These are phyloP conservation scores for Penicillium hesseltinei DNA, from an alignment of 2,329 filamentous ascomycete species.

Conservation along the genomic window DNA sequence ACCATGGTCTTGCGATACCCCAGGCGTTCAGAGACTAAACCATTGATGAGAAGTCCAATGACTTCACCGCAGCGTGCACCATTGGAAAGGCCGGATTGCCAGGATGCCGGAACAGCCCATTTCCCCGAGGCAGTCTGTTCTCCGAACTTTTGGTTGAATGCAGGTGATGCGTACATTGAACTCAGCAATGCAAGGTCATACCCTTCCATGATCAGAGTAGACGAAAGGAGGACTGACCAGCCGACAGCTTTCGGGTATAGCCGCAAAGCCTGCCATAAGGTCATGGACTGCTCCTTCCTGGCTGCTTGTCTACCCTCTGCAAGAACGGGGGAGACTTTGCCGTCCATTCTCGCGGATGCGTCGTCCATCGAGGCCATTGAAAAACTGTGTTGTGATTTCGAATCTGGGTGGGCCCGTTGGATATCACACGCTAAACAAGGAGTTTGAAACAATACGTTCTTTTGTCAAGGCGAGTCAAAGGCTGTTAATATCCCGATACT, in stretches of 20 bases:
- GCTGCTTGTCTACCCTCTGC: conserved; percentile 30
- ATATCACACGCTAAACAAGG: neutral
- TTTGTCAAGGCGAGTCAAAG: neutral
- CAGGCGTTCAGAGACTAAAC: conserved; percentile 29
- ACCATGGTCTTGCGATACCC: conserved; percentile 32
- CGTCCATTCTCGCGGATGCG: neutral
- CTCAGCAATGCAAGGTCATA: conserved; percentile 40
- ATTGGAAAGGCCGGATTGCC: conserved; percentile 33
- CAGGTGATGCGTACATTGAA: conserved; percentile 33
- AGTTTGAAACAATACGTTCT: neutral
- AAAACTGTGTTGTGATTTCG: neutral
- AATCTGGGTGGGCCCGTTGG: neutral
- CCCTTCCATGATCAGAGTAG: conserved; percentile 43
- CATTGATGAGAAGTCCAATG: conserved; percentile 30
- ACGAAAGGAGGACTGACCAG: conserved; percentile 39
- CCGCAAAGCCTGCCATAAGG: conserved; percentile 30
- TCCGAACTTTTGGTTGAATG: conserved; percentile 34
- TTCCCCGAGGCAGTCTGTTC: conserved; percentile 16
- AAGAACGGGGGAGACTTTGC: conserved; percentile 7
- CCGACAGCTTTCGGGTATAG: conserved; percentile 36
- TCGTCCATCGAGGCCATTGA: neutral
- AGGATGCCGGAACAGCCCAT: conserved; percentile 30
- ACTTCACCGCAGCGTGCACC: conserved; percentile 24
- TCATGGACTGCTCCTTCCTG: conserved; percentile 37
- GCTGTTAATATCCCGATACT: neutral